Evolutionary conservation across 495 filamentous ascomycete genomes (phyloP), one percentile per base, ranked within the genome.

Genomic region (Daldinia concentrica): DNA sequence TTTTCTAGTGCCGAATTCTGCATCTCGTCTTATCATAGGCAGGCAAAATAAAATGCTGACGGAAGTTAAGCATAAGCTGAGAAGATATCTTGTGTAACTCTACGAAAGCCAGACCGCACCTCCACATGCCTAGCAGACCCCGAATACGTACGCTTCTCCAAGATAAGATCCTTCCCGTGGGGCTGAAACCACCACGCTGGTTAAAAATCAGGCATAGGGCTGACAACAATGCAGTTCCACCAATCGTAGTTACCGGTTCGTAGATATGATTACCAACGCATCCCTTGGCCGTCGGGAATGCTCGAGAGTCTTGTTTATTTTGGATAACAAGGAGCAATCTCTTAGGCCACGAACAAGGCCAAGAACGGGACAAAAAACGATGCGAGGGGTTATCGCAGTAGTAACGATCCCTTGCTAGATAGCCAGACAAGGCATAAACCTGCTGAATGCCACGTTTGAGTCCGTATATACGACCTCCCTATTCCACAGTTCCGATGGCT

Each of bases 1-100:
- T 41, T 41, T 29, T 30, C 36, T 34, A 59, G 54, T 69, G 71
- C 71, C 71, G 71, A 73, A 66, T 55, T 50, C 62, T 66, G 71
- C 71, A 69, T 62, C 43, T 48, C 29, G 27, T 66, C 62, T 58
- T 66, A 63, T 69, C 58, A 26, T 62, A 58, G 36, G 34, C 43
- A 58, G 39, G 39, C 24, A 12, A 51, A 64, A 57, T 56, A 66
- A 43, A 73, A 56, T 62, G 66, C 58, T 73, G 57, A 48, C 43
- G 43, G 17, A 48, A 66, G 45, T 50, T 56, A 58, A 69, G 39
- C 71, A 19, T 68, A 58, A 66, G 71, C 65, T 65, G 66, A 69
- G 56, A 58, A 52, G 29, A 62, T 26, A 32, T 61, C 55, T 51
- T 32, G 62, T 62, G 61, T 48, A 56, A 62, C 65, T 15, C n/a